Evolutionary conservation across 371 early-diverging fungal species (phyloP).

Genomic region (Mucor plumbeus): DNA sequence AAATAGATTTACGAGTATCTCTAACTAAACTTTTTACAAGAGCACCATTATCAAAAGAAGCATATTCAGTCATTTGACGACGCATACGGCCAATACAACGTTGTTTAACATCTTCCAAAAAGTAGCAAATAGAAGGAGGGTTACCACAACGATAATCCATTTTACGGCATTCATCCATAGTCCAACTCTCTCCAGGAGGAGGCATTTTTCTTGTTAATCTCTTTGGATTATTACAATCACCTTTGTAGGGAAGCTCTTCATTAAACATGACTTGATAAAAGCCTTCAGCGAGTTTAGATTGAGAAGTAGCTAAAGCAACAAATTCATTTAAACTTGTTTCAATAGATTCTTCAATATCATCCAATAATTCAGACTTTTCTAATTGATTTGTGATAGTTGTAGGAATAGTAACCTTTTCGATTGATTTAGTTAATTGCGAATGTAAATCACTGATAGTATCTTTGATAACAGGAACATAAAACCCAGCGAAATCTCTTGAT

Average conservation of each 20-base stretch:
- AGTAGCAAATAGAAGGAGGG: constrained; percentile 71
- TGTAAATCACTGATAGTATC: constrained; percentile 36
- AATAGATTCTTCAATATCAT: constrained; percentile 31
- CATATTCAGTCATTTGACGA: constrained; percentile 39
- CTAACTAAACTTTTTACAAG: constrained; percentile 38
- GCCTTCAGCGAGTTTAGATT: constrained; percentile 40
- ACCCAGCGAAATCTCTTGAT: constrained; percentile 56
- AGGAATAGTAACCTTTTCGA: constrained; percentile 36
- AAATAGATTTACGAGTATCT: constrained; percentile 36
- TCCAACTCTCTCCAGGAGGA: constrained; percentile 61
- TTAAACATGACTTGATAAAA: constrained; percentile 60
- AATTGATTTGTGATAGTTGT: constrained; percentile 32
- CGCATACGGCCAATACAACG: constrained; percentile 49
- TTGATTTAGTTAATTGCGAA: constrained; percentile 32
- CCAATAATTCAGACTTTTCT: constrained; percentile 39
- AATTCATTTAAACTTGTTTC: constrained; percentile 27
- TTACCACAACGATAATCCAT: constrained; percentile 74
- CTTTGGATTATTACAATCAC: constrained; percentile 65
- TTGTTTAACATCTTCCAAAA: constrained; percentile 50
- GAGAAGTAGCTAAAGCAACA: constrained; percentile 25
- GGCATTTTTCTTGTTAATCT: constrained; percentile 59
- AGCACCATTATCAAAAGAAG: constrained; percentile 41
- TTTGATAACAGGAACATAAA: constrained; percentile 47
- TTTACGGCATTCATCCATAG: constrained; percentile 59
- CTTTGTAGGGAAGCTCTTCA: constrained; percentile 65